Evolutionary conservation across 805 yeast species (phyloP).

Genomic region (Komagataella kurtzmanii): DNA sequence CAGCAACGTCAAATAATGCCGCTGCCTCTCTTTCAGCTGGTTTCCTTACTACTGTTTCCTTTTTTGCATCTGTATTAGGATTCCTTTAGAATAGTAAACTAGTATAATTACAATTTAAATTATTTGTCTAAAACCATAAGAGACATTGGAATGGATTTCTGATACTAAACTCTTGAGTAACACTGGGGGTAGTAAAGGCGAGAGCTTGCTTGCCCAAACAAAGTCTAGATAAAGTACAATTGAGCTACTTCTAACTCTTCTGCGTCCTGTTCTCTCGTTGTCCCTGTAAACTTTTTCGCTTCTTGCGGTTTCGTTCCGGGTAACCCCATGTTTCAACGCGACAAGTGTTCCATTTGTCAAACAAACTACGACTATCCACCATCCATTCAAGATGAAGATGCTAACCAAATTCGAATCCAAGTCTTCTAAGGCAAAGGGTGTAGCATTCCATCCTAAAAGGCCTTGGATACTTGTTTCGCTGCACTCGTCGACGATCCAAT

Average conservation of each 20-base stretch:
- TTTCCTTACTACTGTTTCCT: slow-evolving; percentile 1
- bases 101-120: no score
- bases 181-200: slow-evolving; percentile 1
- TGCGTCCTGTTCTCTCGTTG: not conserved
- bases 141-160: not conserved
- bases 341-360: not conserved
- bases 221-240: not conserved
- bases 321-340: not conserved
- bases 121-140: no score
- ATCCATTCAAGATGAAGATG: slow-evolving; percentile 59
- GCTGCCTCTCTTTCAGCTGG: slow-evolving; percentile 3
- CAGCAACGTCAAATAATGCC: not conserved
- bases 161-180: not conserved
- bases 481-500: slow-evolving; percentile 95
- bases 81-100: not conserved
- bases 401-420: slow-evolving; percentile 88
- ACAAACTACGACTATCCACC: not conserved
- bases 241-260: not conserved
- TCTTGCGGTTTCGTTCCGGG: not conserved
- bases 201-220: not conserved
- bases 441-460: slow-evolving; percentile 89
- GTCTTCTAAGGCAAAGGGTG: slow-evolving; percentile 94
- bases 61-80: slow-evolving; percentile 1
- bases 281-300: not conserved
- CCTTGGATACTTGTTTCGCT: slow-evolving; percentile 96